Evolutionary conservation across 169 alveolate species (phyloP).

Genomic region (Neospora caninum): DNA sequence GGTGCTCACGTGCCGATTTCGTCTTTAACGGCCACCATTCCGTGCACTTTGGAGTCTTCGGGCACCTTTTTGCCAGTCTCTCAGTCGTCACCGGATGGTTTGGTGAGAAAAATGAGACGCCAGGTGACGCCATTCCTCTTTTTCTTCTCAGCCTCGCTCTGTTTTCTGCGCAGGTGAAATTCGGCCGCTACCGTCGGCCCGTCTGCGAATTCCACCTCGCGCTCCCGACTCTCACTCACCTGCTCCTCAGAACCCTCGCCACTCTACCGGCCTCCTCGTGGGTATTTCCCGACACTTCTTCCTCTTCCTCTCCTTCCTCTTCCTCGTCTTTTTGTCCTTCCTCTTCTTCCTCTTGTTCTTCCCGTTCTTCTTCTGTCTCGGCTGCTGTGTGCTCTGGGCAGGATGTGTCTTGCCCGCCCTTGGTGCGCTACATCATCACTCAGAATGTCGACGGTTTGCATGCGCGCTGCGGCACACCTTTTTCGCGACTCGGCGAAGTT

Average conservation of each 20-base stretch:
- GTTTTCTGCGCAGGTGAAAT: constrained; percentile 26
- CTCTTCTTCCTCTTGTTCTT: not conserved
- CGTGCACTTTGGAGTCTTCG: no score
- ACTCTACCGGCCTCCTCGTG: constrained; percentile 1
- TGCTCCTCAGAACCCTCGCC: constrained; percentile 69
- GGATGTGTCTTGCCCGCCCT: not conserved
- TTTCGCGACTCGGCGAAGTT: constrained; percentile 80
- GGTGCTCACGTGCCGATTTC: no score
- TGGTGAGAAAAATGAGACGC: no score
- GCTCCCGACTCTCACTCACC: constrained; percentile 83
- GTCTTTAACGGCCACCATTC: no score
- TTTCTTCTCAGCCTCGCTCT: not conserved
- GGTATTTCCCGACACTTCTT: not conserved
- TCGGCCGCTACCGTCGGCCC: constrained; percentile 42
- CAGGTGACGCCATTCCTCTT: no score
- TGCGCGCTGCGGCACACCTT: constrained; percentile 79
- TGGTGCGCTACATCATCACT: constrained; percentile 77
- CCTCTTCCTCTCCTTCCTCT: not conserved
- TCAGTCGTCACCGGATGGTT: no score
- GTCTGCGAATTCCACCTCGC: constrained; percentile 82
- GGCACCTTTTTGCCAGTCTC: no score
- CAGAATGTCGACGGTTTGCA: constrained; percentile 87
- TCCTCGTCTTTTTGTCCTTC: not conserved
- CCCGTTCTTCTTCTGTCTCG: not conserved
- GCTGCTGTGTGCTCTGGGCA: not conserved